Conservation (phyloP, 345 rosid species). For the Syzygium grande region DNA sequence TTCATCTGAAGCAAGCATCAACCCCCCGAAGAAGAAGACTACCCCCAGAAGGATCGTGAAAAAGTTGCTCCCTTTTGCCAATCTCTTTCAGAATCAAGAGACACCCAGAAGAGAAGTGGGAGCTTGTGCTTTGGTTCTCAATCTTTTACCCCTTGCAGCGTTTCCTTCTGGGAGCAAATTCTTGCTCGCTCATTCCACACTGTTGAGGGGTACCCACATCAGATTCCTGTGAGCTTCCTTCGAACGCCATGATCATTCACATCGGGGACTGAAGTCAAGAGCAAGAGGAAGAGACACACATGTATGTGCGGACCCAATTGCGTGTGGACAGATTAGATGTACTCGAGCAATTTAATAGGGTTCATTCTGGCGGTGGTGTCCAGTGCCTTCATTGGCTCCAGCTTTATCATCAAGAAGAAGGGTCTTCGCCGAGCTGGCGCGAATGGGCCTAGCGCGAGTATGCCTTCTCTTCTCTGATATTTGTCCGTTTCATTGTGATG, state of each 20-base stretch:
- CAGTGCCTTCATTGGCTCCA: slow-evolving; percentile 17
- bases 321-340: not conserved
- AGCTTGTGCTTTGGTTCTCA: not conserved
- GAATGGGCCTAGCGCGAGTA: slow-evolving; percentile 11
- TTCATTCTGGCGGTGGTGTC: slow-evolving; percentile 13
- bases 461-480: not conserved
- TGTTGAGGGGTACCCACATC: not conserved
- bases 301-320: not conserved
- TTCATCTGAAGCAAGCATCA: not conserved
- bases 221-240: not conserved
- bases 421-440: slow-evolving; percentile 15
- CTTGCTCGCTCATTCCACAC: not conserved
- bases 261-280: not conserved
- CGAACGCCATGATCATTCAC: not conserved
- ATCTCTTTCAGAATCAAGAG: not conserved
- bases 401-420: slow-evolving; percentile 20
- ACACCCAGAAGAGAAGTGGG: not conserved
- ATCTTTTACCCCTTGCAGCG: not conserved
- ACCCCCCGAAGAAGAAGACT: not conserved
- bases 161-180: not conserved
- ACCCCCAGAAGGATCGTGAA: not conserved
- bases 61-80: not conserved
- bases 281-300: not conserved
- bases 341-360: slow-evolving; percentile 15
- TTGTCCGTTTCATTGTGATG: not conserved